Conservation (phyloP, 495 filamentous ascomycete genomes). For the Aspergillus incahuasiensis region DNA sequence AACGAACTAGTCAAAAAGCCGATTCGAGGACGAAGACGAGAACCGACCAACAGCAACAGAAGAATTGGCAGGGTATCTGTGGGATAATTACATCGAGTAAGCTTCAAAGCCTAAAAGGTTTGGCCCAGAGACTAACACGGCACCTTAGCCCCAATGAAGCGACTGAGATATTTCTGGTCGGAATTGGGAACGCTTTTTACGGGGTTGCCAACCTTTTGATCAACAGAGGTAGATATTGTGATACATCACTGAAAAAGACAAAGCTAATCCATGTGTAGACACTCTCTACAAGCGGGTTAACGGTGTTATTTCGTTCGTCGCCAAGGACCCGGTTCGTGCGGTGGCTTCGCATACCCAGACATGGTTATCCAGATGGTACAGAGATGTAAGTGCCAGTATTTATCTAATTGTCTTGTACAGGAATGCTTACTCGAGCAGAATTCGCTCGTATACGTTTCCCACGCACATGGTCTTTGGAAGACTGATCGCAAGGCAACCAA, state of each 20-base stretch:
- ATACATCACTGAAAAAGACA: background rate
- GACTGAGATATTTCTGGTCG: conserved; percentile 74
- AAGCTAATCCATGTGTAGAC: conserved; percentile 30
- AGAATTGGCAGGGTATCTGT: conserved; percentile 79
- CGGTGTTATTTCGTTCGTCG: conserved; percentile 53
- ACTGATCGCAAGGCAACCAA: conserved; percentile 58
- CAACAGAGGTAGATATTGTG: conserved; percentile 43
- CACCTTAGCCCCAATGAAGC: conserved; percentile 52
- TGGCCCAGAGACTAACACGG: background rate
- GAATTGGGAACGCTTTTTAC: conserved; percentile 71
- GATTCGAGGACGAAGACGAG: conserved; percentile 41
- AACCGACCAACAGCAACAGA: conserved; percentile 51
- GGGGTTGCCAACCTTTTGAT: conserved; percentile 66
- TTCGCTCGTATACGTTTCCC: conserved; percentile 68
- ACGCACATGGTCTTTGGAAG: conserved; percentile 67
- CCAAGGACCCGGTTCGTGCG: conserved; percentile 48
- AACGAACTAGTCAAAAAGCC: conserved; percentile 25
- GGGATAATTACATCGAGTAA: conserved; percentile 95
- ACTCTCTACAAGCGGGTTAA: conserved; percentile 49
- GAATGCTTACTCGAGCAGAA: conserved; percentile 32
- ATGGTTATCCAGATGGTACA: conserved; percentile 67
- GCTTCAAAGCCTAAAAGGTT: conserved; percentile 4
- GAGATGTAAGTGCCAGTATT: conserved; percentile 39
- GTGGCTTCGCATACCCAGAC: conserved; percentile 60
- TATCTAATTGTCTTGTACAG: background rate